Percentiles rank a stretch among this genome's conserved stretches.
These are phyloP conservation scores for Botrytis hyacinthi DNA, from an alignment of 2,329 filamentous ascomycete species.

Conservation along the genomic window DNA sequence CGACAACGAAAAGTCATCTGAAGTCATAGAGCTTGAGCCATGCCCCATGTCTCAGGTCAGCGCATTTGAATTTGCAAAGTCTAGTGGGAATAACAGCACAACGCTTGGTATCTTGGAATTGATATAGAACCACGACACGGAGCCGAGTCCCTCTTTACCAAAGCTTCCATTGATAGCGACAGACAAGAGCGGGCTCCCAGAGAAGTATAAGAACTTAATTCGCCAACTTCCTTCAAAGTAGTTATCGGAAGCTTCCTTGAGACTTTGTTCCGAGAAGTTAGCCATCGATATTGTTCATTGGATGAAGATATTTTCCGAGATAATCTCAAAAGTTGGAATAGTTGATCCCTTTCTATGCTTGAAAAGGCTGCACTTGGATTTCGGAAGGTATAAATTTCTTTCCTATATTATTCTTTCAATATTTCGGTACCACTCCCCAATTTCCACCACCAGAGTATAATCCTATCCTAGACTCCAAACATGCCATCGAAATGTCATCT, in stretches of 20 bases:
- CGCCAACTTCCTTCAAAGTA: conserved; percentile 53
- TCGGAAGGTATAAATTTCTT: conserved; percentile 53
- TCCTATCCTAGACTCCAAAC: conserved; percentile 53
- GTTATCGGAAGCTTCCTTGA: conserved; percentile 54
- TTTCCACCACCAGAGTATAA: conserved; percentile 49
- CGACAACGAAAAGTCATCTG: conserved; percentile 24
- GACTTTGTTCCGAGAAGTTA: conserved; percentile 55
- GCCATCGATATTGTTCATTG: conserved; percentile 56
- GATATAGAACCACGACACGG: conserved; percentile 48
- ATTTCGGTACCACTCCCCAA: conserved; percentile 56
- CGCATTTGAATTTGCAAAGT: conserved; percentile 52
- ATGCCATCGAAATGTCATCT: conserved; percentile 56
- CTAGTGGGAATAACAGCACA: conserved; percentile 46
- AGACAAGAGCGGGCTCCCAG: conserved; percentile 45
- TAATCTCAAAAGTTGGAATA: conserved; percentile 54
- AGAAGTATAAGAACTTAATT: conserved; percentile 59
- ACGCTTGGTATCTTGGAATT: conserved; percentile 55
- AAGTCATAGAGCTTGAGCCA: conserved; percentile 29
- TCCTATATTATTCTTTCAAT: conserved; percentile 58
- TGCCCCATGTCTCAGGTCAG: conserved; percentile 32
- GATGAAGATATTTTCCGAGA: conserved; percentile 52
- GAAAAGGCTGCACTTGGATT: conserved; percentile 49
- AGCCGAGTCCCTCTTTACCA: conserved; percentile 24
- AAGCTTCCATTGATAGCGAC: conserved; percentile 29
- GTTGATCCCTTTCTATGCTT: conserved; percentile 51